A percentile compares a stretch with the other conserved stretches of the same genome.
Evolutionary conservation across 306 rosid species (phyloP).

Genomic region (Luffa acutangula): DNA sequence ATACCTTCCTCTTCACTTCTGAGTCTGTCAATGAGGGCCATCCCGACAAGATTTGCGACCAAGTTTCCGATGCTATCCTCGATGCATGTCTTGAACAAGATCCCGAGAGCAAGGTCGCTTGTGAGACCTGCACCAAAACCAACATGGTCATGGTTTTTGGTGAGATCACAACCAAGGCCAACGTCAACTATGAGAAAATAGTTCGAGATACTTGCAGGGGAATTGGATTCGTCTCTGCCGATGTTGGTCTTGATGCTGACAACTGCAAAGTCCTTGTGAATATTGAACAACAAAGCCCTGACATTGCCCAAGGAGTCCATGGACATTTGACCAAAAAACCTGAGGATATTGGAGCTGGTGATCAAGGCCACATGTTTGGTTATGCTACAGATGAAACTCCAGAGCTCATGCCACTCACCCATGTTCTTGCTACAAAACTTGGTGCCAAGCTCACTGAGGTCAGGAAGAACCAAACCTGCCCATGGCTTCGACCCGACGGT

Average conservation of each 20-base stretch:
- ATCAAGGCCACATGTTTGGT: conserved; percentile 21
- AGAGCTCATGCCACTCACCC: conserved; percentile 19
- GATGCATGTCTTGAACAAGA: conserved; percentile 16
- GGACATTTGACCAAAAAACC: conserved; percentile 19
- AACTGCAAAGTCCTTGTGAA: conserved; percentile 14
- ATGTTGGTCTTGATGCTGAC: conserved; percentile 15
- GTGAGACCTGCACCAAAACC: conserved; percentile 83
- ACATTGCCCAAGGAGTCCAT: conserved; percentile 18
- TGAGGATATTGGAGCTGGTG: conserved; percentile 19
- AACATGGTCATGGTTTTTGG: conserved; percentile 77
- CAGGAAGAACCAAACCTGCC: conserved; percentile 18
- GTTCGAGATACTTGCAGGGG: conserved; percentile 18
- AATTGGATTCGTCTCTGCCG: conserved; percentile 10
- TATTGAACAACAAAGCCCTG: conserved; percentile 17
- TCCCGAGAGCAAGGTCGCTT: conserved; percentile 42
- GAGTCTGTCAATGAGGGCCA: conserved; percentile 22
- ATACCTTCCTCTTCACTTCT: conserved; percentile 18
- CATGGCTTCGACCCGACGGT: conserved; percentile 20
- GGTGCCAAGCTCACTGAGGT: conserved; percentile 24
- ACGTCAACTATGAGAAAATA: conserved; percentile 15
- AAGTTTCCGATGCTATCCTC: conserved; percentile 19
- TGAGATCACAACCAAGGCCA: conserved; percentile 20
- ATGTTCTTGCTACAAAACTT: conserved; percentile 17
- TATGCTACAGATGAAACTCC: conserved; percentile 18
- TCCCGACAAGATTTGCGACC: conserved; percentile 19